Conservation (phyloP, 2,329 filamentous ascomycete species). For the Stenocarpella maydis region DNA sequence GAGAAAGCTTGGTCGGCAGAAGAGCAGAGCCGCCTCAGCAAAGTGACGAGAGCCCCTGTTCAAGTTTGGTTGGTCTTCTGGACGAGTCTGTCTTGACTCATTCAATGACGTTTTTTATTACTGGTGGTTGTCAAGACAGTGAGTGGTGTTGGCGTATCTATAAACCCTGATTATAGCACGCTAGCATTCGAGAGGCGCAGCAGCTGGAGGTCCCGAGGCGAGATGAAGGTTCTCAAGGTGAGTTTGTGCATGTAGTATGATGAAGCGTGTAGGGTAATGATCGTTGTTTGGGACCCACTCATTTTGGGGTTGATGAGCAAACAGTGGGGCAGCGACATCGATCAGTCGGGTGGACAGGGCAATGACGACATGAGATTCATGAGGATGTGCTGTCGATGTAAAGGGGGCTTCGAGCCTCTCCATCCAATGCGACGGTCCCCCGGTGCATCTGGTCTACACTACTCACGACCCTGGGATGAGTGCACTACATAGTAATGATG, state of each 20-base stretch:
- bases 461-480: neutral
- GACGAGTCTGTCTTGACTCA: no score
- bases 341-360: slow-evolving; percentile 4
- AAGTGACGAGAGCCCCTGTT: neutral
- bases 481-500: neutral
- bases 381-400: slow-evolving; percentile 21
- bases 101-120: no score
- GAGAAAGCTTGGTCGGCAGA: slow-evolving; percentile 17
- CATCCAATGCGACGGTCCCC: neutral
- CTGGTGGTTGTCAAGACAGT: neutral
- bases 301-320: slow-evolving; percentile 3
- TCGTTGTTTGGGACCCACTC: neutral
- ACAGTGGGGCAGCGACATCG: slow-evolving; percentile 1
- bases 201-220: neutral
- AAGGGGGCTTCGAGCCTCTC: neutral
- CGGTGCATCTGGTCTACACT: no score
- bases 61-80: neutral
- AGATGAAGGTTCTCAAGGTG: slow-evolving; percentile 5
- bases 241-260: slow-evolving; percentile 1
- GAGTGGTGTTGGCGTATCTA: neutral
- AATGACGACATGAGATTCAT: slow-evolving; percentile 22
- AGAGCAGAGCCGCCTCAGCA: slow-evolving; percentile 15
- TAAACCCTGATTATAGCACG: neutral
- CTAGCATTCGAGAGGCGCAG: neutral
- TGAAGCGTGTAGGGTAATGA: slow-evolving; percentile 9